Conservation (phyloP, 805 yeast genomes). For the Myxozyma vanderwaltii region DNA sequence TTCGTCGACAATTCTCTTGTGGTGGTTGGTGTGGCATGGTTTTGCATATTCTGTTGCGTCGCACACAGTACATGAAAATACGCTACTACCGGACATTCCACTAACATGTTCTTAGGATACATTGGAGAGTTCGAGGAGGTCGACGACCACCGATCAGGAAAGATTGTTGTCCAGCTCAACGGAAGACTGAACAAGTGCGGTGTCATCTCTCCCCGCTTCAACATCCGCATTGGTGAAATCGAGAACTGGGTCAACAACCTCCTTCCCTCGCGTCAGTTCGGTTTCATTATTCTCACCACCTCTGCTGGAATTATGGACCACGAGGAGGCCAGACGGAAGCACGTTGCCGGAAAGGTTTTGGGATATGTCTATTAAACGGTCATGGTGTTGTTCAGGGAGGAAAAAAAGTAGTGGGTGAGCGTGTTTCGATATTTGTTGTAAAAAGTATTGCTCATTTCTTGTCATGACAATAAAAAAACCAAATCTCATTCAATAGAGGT, state of each 20-base stretch:
- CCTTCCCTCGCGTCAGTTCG: conserved; percentile 98
- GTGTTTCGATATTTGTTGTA: conserved; percentile 13
- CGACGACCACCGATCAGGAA: conserved; percentile 98
- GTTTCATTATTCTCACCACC: conserved; percentile 96
- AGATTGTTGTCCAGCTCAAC: conserved; percentile 93
- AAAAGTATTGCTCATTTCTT: conserved; percentile 8
- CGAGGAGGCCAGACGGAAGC: conserved; percentile 99
- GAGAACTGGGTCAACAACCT: conserved; percentile 99
- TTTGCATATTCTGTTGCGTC: not conserved
- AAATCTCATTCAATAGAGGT: not conserved
- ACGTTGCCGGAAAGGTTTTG: conserved; percentile 97
- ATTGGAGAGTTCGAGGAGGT: conserved; percentile 98
- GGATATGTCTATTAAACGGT: conserved; percentile 85
- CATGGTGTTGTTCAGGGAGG: not conserved
- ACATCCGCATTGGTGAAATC: conserved; percentile 90
- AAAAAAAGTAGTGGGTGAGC: conserved; percentile 1
- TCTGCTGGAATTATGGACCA: conserved; percentile 99
- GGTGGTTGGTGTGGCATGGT: not conserved
- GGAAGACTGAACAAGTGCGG: conserved; percentile 99
- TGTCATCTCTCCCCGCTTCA: conserved; percentile 98
- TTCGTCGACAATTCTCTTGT: conserved; percentile 36
- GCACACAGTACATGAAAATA: not conserved
- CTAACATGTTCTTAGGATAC: conserved; percentile 57
- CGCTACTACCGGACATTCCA: not conserved
- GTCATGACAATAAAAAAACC: conserved; percentile 8